These are phyloP conservation scores for Blastocystis sp. DNA, from an alignment of 352 stramenopile genomes.

Conservation along the genomic window DNA sequence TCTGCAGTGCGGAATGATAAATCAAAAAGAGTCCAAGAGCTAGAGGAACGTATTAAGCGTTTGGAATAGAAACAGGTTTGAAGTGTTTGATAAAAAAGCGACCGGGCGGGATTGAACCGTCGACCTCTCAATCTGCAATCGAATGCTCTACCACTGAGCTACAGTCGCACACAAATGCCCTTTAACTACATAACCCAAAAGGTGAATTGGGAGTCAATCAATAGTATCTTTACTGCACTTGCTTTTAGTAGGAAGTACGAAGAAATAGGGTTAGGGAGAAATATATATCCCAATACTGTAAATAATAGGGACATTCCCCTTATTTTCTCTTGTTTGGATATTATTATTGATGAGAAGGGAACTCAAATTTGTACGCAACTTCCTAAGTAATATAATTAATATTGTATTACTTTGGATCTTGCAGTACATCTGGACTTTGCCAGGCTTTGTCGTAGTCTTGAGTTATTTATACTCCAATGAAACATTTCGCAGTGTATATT, in stretches of 20 bases:
- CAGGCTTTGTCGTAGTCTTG: constrained; percentile 50
- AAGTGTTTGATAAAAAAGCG: constrained; percentile 29
- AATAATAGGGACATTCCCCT: neutral
- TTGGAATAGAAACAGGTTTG: neutral
- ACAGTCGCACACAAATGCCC: neutral
- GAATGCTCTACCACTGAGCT: constrained; percentile 44
- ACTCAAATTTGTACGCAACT: constrained; percentile 59
- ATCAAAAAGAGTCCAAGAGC: neutral
- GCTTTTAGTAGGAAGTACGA: no score
- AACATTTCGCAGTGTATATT: constrained; percentile 3
- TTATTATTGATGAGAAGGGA: neutral
- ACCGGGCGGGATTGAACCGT: constrained; percentile 29
- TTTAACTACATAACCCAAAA: neutral
- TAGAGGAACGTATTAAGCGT: constrained; percentile 22
- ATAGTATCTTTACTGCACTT: no score
- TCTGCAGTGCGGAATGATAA: neutral
- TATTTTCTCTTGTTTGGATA: neutral
- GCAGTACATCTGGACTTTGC: constrained; percentile 57
- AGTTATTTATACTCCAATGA: constrained; percentile 59
- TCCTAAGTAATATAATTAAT: constrained; percentile 57
- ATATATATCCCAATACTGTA: neutral
- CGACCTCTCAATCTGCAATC: constrained; percentile 56
- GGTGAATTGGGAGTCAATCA: no score
- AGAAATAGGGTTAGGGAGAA: neutral
- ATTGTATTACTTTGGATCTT: constrained; percentile 55